Conservation (phyloP, 441 rosid genomes). For the Gossypium aridum region DNA sequence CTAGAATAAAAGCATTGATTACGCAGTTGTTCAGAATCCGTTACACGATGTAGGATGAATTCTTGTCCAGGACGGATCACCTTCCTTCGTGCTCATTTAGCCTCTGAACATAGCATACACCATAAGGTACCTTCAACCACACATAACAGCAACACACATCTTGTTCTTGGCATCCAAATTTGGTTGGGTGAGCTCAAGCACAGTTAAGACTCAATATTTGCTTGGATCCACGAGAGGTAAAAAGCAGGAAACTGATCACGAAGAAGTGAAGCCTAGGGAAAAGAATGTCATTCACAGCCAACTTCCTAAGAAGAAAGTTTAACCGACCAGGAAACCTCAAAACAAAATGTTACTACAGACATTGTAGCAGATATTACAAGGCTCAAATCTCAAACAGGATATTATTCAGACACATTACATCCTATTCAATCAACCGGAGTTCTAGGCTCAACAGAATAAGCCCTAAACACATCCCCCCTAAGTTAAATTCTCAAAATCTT, state of each 20-base stretch:
- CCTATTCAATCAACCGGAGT: background rate
- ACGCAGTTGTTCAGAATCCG: conserved; percentile 41
- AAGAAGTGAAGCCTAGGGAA: conserved; percentile 63
- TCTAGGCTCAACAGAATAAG: too few relatives aligned
- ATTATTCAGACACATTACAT: background rate
- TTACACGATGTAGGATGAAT: conserved; percentile 50
- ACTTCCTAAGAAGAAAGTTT: conserved; percentile 58
- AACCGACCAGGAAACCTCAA: conserved; percentile 61
- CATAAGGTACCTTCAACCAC: conserved; percentile 46
- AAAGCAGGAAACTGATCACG: conserved; percentile 59
- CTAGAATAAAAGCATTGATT: background rate
- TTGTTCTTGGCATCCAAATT: conserved; percentile 67
- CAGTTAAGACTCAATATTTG: conserved; percentile 44
- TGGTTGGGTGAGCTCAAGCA: conserved; percentile 58
- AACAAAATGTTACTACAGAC: conserved; percentile 58
- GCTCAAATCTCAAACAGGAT: conserved; percentile 34
- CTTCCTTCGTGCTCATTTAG: conserved; percentile 55
- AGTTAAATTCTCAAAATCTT: background rate
- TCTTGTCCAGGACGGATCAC: conserved; percentile 48
- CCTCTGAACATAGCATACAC: conserved; percentile 54
- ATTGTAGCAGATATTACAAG: conserved; percentile 57
- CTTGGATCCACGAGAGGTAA: conserved; percentile 56
- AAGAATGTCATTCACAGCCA: conserved; percentile 59
- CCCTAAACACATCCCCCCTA: background rate
- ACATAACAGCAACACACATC: conserved; percentile 59